Percentiles rank a stretch among this genome's conserved stretches.
phyloP scores from a whole-genome alignment of 1,284 basidiomycete genomes.

The Sphaerobolus stellatus region DNA sequence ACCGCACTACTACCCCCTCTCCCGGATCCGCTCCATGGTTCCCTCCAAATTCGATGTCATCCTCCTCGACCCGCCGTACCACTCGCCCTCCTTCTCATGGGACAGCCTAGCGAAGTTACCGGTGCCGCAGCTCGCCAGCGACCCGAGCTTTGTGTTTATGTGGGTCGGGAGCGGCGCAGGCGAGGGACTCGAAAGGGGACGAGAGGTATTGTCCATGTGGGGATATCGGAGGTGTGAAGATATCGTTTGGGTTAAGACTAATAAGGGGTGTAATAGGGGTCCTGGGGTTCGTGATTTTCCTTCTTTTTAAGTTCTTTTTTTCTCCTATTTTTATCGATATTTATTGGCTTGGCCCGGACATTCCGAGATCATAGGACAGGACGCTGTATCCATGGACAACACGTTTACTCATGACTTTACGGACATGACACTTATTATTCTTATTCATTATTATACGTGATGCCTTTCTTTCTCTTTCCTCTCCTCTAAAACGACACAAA shows the following conservation, averaged over 20 bases:
- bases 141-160: slow-evolving; percentile 91
- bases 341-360: too few species aligned
- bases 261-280: slow-evolving; percentile 64
- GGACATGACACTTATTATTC: slow-evolving; percentile 1
- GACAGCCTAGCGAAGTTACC: slow-evolving; percentile 79
- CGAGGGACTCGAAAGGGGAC: slow-evolving; percentile 88
- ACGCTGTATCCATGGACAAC: too few species aligned
- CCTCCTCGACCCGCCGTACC: slow-evolving; percentile 87
- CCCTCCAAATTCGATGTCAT: slow-evolving; percentile 90
- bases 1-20: slow-evolving; percentile 66
- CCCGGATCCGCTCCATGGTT: slow-evolving; percentile 52
- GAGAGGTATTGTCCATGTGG: slow-evolving; percentile 91
- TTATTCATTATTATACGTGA: too few species aligned
- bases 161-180: slow-evolving; percentile 94
- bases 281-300: slow-evolving; percentile 59
- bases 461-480: too few species aligned
- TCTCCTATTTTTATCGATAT: slow-evolving; percentile 3
- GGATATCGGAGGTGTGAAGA: slow-evolving; percentile 96
- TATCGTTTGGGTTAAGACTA: slow-evolving; percentile 96
- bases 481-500: too few species aligned
- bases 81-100: slow-evolving; percentile 76
- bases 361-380: too few species aligned
- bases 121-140: slow-evolving; percentile 81
- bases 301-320: neutral
- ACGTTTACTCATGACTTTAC: too few species aligned